Conservation (phyloP, 495 filamentous ascomycete species). For the Aspergillus diversus region DNA sequence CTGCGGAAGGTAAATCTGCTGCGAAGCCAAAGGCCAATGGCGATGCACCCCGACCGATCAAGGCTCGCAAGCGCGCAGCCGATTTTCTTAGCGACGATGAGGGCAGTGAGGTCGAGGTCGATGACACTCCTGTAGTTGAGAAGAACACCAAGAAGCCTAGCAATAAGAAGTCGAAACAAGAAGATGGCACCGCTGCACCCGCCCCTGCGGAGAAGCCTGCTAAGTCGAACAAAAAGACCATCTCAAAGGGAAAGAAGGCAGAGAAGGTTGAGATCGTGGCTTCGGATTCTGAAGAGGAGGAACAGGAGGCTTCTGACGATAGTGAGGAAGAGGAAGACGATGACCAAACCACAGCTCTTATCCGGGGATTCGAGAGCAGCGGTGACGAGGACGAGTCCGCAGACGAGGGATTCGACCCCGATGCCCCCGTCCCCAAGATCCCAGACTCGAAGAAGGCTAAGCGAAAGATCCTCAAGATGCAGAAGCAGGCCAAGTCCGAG, state of each 20-base stretch:
- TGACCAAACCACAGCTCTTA: slow-evolving; percentile 71
- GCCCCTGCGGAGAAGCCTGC: slow-evolving; percentile 41
- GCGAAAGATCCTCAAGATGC: slow-evolving; percentile 57
- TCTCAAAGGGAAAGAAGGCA: slow-evolving; percentile 34
- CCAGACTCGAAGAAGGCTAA: slow-evolving; percentile 69
- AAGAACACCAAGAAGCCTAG: slow-evolving; percentile 29
- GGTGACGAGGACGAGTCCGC: slow-evolving; percentile 61
- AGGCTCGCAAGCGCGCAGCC: slow-evolving; percentile 59
- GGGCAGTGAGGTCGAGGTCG: slow-evolving; percentile 32
- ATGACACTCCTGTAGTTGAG: slow-evolving; percentile 31
- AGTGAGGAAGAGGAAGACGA: slow-evolving; percentile 54
- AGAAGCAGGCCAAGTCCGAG: slow-evolving; percentile 39
- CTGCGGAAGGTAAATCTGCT: slow-evolving; percentile 30
- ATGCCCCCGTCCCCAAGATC: slow-evolving; percentile 59
- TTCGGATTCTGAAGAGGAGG: slow-evolving; percentile 37
- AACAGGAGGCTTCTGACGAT: slow-evolving; percentile 29
- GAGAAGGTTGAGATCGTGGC: slow-evolving; percentile 36
- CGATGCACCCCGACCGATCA: slow-evolving; percentile 39
- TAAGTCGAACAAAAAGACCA: slow-evolving; percentile 30
- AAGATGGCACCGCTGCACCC: slow-evolving; percentile 32
- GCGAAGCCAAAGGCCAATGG: slow-evolving; percentile 39
- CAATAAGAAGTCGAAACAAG: slow-evolving; percentile 48
- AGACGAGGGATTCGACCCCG: slow-evolving; percentile 58
- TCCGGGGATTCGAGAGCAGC: slow-evolving; percentile 81
- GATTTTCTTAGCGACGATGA: slow-evolving; percentile 54